Conservation (phyloP, 306 rosid species). For the Trifolium repens region DNA sequence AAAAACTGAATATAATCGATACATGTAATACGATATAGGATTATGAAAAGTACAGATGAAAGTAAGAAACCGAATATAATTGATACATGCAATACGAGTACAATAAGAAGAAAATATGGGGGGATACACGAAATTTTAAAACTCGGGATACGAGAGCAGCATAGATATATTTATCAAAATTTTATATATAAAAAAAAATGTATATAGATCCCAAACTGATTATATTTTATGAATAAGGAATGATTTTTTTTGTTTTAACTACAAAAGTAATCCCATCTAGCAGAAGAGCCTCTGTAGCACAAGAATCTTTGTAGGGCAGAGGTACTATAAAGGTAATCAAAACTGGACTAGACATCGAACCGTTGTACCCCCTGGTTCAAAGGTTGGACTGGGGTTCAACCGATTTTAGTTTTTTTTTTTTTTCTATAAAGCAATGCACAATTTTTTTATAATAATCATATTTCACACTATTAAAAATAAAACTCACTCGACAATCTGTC, state of each 20-base stretch:
- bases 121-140: background rate
- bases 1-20: background rate
- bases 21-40: background rate
- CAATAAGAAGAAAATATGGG: background rate
- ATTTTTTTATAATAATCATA: too few species aligned
- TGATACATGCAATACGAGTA: background rate
- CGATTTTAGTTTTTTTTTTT: too few species aligned
- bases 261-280: background rate
- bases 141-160: background rate
- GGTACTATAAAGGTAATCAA: background rate
- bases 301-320: background rate
- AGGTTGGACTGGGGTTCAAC: too few species aligned
- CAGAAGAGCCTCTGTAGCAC: background rate
- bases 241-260: background rate
- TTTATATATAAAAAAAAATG: background rate
- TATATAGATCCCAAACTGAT: background rate
- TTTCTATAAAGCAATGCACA: too few species aligned
- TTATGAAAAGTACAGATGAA: background rate
- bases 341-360: too few species aligned
- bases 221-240: background rate
- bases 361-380: too few species aligned
- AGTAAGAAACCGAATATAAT: slow-evolving; percentile 17
- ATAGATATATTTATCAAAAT: background rate
- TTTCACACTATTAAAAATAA: too few species aligned
- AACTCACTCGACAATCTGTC: too few species aligned